These are phyloP conservation scores for Alternaria triticimaculans DNA, from an alignment of 2,329 filamentous ascomycete genomes.

Conservation along the genomic window DNA sequence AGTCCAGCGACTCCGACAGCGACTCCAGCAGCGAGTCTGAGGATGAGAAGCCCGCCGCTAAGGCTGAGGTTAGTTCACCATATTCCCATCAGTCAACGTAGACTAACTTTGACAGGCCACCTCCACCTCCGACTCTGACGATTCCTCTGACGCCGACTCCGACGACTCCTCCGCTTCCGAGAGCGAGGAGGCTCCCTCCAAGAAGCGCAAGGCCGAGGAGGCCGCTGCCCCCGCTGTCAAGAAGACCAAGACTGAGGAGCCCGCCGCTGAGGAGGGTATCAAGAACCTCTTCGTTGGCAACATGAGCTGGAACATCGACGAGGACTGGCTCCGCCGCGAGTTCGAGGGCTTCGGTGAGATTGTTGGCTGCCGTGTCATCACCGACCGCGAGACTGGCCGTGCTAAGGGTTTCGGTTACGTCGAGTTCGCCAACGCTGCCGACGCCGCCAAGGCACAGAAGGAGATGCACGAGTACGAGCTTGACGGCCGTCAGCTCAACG, in stretches of 20 bases:
- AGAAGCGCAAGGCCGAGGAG: slow-evolving; percentile 72
- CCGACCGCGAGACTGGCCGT: slow-evolving; percentile 78
- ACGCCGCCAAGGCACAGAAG: slow-evolving; percentile 74
- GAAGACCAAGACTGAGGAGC: slow-evolving; percentile 69
- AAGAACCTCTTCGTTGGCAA: slow-evolving; percentile 87
- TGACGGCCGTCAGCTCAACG: slow-evolving; percentile 76
- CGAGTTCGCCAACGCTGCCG: slow-evolving; percentile 74
- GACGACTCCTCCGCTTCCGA: slow-evolving; percentile 40
- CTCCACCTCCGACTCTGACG: slow-evolving; percentile 16
- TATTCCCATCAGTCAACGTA: not conserved
- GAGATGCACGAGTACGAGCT: slow-evolving; percentile 77
- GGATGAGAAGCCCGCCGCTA: slow-evolving; percentile 34
- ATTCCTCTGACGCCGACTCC: slow-evolving; percentile 46
- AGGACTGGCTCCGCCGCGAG: slow-evolving; percentile 78
- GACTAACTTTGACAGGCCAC: slow-evolving; percentile 36
- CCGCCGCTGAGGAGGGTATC: slow-evolving; percentile 54
- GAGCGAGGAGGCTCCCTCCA: slow-evolving; percentile 54
- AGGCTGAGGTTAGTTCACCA: slow-evolving; percentile 42
- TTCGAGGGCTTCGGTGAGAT: slow-evolving; percentile 82
- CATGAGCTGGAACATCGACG: slow-evolving; percentile 89
- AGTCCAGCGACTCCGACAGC: slow-evolving; percentile 44
- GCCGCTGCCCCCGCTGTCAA: slow-evolving; percentile 62
- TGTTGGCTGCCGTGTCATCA: slow-evolving; percentile 77
- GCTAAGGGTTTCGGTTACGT: slow-evolving; percentile 95
- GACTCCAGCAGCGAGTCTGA: slow-evolving; percentile 40